Base-by-base conservation (phyloP, 2,329 filamentous ascomycete species). In the Fusarium nodosum region DNA sequence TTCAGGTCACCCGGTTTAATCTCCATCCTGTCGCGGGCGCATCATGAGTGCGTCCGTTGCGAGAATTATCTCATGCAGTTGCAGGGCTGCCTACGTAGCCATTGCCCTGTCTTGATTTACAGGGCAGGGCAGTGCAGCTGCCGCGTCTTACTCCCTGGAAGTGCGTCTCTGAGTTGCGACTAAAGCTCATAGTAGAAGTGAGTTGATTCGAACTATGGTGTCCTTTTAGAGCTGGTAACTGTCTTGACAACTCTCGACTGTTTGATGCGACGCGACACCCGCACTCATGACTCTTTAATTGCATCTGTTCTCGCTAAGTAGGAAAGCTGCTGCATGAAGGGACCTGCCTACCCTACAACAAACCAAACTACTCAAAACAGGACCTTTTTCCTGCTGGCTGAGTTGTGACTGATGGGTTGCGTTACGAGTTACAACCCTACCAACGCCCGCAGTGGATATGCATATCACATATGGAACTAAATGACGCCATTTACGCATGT, bases 231-330 rank as follows among this genome's bases (percentile, higher is more conserved):
- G 47, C n/a, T 66, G 46, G 38, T 39, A 18, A 20, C 54, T 30
- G 60, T 45, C 28, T 48, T 18, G 54, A 54, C 33, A 54, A 44
- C 53, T 47, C 45, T 45, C 26, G 47, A 66, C 46, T 54, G 44
- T 53, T 44, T 50, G 31, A 54, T 45, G 61, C 11, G 41, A 48
- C 42, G 56, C 34, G 41, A 45, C 33, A 41, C 44, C 62, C 41
- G 45, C 56, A 18, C 56, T 62, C 56, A 66, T 68, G 67, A 69
- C 67, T 70, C 67, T 70, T 69, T 69, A 69, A 70, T 68, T 69
- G 67, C 67, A 69, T 69, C 44, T 60, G 65, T 67, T 52, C 48
- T 39, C 41, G 63, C 66, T 67, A 67, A 61, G 36, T 64, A 61
- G 22, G 46, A 55, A 16, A 34, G 11, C 47, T 55, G 34, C 52